phyloP scores from a whole-genome alignment of 176 grass and related monocot genomes.

The Aegilops speltoides region DNA sequence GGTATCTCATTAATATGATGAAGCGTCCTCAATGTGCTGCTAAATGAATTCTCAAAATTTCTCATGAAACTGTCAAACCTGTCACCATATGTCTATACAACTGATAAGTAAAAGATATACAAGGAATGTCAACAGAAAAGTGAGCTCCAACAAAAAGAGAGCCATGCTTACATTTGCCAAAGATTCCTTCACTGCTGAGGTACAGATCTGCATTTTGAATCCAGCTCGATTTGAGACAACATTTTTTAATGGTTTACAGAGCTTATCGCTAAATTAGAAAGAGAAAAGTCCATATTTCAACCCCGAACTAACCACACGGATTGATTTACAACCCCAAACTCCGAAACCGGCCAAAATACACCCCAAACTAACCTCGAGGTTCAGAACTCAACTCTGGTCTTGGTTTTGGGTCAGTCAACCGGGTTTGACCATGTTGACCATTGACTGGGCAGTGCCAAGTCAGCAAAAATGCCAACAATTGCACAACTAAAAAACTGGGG shows the following conservation, averaged over 20 bases:
- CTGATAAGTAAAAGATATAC: conserved; percentile 4
- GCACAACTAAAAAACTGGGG: too few relatives aligned
- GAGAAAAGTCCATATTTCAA: too few relatives aligned
- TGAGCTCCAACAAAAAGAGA: conserved; percentile 9
- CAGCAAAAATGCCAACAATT: too few relatives aligned
- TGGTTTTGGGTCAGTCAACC: too few relatives aligned
- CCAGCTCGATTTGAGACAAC: not conserved
- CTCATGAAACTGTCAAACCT: conserved; percentile 72
- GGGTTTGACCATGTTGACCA: too few relatives aligned
- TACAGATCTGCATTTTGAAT: conserved; percentile 68
- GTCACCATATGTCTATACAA: conserved; percentile 80
- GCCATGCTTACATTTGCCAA: conserved; percentile 72
- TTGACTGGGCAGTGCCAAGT: too few relatives aligned
- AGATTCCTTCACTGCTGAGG: conserved; percentile 83
- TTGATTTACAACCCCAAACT: too few relatives aligned
- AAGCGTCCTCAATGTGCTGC: conserved; percentile 88
- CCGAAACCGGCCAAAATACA: too few relatives aligned
- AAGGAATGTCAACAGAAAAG: not conserved
- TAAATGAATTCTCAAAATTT: conserved; percentile 97
- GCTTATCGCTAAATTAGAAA: conserved; percentile 13
- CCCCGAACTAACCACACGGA: too few relatives aligned
- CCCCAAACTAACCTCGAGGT: too few relatives aligned
- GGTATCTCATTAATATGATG: conserved; percentile 63
- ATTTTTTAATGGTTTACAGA: not conserved
- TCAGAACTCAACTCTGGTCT: too few relatives aligned